Evolutionary conservation across 257 asterid species (phyloP), one percentile per base, ranked within the genome.

Genomic region (Buddleja alternifolia): DNA sequence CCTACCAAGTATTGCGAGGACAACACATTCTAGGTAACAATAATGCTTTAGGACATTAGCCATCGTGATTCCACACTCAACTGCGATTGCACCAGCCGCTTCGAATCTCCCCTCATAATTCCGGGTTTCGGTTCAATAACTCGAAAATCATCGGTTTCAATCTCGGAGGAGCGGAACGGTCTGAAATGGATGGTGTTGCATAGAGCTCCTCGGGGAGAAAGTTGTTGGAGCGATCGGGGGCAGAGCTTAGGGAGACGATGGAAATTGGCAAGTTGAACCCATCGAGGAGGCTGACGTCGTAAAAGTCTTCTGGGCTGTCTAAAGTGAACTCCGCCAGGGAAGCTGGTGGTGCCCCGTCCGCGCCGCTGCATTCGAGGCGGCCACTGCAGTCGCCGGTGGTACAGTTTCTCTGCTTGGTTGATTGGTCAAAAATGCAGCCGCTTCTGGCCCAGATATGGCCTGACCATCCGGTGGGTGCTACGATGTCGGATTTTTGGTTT

Each of bases 21-120:
- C 99, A 61, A 93, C 99, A 93, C 37, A 93, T n/a, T n/a, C n/a
- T n/a, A n/a, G n/a, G n/a, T n/a, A n/a, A n/a, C n/a, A n/a, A n/a
- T n/a, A n/a, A n/a, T n/a, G n/a, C n/a, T n/a, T n/a, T n/a, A n/a
- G n/a, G n/a, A n/a, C n/a, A n/a, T n/a, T n/a, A n/a, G n/a, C 53
- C 20, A 95, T 97, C 45, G 94, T 93, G 97, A 93, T 93, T 56
- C 99, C 97, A 61, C 99, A 93, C 69, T 93, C 90, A 36, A 93
- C 67, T 54, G 97, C 99, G 63, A 93, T 85, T 17, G 88, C 80
- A 23, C 99, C 99, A 2, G 96, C 52, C 99, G 75, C 67, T 81
- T 93, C 9, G 97, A 93, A 17, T 66, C 66, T 7, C 64, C 80
- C 36, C 75, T 81, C 96, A 93, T 90, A 25, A 77, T 80, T 12